Evolutionary conservation across 164 flowering plant genomes (phyloP).

Genomic region (Annona squamosa): DNA sequence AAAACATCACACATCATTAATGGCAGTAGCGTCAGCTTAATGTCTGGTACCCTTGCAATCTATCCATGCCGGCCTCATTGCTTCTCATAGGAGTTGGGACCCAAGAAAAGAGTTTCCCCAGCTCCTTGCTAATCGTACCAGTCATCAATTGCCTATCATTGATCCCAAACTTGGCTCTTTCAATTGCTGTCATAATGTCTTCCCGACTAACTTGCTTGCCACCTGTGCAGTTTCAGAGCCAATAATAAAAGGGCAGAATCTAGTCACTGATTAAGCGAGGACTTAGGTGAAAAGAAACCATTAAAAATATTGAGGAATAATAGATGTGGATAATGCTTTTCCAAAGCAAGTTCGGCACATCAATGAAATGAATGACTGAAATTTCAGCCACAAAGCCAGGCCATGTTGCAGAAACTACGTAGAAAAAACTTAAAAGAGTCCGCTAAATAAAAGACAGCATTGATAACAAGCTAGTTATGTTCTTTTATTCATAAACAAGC

Average conservation of each 20-base stretch:
- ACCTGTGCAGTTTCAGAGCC: slow-evolving; percentile 31
- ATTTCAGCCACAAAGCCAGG: neutral
- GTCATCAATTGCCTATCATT: slow-evolving; percentile 37
- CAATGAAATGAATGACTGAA: neutral
- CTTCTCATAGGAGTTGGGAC: slow-evolving; percentile 56
- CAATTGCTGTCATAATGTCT: slow-evolving; percentile 89
- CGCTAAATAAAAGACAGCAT: too few relatives aligned
- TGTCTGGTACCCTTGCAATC: slow-evolving; percentile 71
- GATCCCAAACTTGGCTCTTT: slow-evolving; percentile 92
- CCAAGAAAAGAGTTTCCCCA: slow-evolving; percentile 84
- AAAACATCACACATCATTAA: neutral
- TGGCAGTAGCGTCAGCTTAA: slow-evolving; percentile 39
- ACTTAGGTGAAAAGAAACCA: neutral
- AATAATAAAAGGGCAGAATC: neutral
- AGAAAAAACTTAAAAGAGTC: too few relatives aligned
- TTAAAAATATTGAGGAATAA: too few relatives aligned
- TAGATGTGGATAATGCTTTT: neutral
- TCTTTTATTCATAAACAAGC: too few relatives aligned
- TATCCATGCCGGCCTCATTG: slow-evolving; percentile 38
- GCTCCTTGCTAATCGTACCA: slow-evolving; percentile 46
- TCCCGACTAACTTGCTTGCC: slow-evolving; percentile 69
- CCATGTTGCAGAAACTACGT: neutral
- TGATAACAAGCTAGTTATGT: too few relatives aligned
- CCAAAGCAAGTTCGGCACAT: neutral
- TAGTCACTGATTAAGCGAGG: neutral